These are phyloP conservation scores for Anaeramoeba flamelloides DNA, from an alignment of 78 protist genomes.

Conservation along the genomic window DNA sequence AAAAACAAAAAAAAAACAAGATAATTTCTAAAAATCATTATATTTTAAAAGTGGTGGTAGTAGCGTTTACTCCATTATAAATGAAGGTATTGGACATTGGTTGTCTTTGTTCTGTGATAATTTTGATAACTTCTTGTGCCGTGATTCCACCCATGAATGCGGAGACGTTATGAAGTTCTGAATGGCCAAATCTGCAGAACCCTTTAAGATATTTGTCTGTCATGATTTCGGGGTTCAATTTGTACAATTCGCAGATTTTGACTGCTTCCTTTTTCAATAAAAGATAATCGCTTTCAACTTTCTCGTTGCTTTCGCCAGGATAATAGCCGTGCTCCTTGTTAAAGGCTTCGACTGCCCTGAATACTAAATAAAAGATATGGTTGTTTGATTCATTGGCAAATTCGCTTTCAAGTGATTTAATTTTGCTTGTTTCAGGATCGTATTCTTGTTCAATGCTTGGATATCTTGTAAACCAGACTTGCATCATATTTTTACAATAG, in stretches of 20 bases:
- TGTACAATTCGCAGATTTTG: not conserved
- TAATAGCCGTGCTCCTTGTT: not conserved
- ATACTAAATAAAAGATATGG: not conserved
- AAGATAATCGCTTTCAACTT: slow-evolving; percentile 28
- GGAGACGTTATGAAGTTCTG: slow-evolving; percentile 54
- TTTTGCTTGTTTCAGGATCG: slow-evolving; percentile 28
- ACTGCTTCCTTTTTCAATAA: slow-evolving; percentile 4
- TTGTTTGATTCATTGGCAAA: not conserved
- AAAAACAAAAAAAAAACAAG: too few species aligned
- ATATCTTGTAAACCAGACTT: not conserved
- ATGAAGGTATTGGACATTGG: not conserved
- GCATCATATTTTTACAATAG: not conserved
- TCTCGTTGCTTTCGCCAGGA: slow-evolving; percentile 1
- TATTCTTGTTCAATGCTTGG: not conserved
- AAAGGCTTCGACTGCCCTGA: slow-evolving; percentile 7
- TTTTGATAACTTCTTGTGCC: not conserved
- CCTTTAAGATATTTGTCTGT: slow-evolving; percentile 39
- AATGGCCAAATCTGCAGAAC: slow-evolving; percentile 45
- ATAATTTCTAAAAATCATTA: too few species aligned
- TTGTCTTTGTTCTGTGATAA: not conserved
- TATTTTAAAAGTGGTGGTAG: too few species aligned
- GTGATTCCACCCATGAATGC: slow-evolving; percentile 16
- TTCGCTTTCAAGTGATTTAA: not conserved
- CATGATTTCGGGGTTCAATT: slow-evolving; percentile 5
- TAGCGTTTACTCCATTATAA: too few species aligned